Base-by-base conservation (phyloP, 2,329 filamentous ascomycete species). In the Berkeleyomyces rouxiae region DNA sequence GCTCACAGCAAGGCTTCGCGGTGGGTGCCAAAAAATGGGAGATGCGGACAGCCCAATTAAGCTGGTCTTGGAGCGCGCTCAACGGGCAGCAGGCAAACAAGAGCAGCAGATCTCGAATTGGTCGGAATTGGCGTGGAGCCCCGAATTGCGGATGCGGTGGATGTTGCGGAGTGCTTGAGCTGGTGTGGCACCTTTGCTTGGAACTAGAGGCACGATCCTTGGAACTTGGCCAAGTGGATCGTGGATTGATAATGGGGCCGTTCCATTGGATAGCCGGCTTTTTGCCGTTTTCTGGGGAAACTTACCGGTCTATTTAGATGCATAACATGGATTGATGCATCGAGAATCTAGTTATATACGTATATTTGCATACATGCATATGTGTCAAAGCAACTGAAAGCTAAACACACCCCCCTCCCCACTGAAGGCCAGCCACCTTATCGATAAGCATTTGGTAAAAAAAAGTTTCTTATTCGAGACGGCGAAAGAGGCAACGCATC, bases 381-480 rank as follows among this genome's bases (percentile, higher is more conserved):
- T 16, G 13, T 11, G 23, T 23, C 44, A 59, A 59, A 40, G 58
- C 40, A 9, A 11, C 2, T 11, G 4, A 13, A 1, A n/a, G 42
- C n/a, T 47, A 58, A 6, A 44, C 51, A 43, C 61, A 55, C 23
- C 23, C 43, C 43, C 39, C 51, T 7, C n/a, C 13, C 16, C 51
- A 36, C 37, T 23, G 2, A 23, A 23, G 23, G 23, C 42, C n/a
- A 40, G 5, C 37, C 36, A 31, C 3, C 47, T 65, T 65, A 65
- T 65, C 57, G 61, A 65, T 65, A 61, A 64, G 47, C 43, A 31
- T n/a, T 42, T n/a, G 31, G 13, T 44, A 40, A 51, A 64, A 64
- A 64, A 59, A 63, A 44, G 37, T 63, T 59, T 63, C 49, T 63
- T 53, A 23, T 36, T 60, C 10, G 33, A 42, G 49, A 39, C 4